Conservation (phyloP, 352 stramenopile genomes). For the Globisporangium canariense region DNA sequence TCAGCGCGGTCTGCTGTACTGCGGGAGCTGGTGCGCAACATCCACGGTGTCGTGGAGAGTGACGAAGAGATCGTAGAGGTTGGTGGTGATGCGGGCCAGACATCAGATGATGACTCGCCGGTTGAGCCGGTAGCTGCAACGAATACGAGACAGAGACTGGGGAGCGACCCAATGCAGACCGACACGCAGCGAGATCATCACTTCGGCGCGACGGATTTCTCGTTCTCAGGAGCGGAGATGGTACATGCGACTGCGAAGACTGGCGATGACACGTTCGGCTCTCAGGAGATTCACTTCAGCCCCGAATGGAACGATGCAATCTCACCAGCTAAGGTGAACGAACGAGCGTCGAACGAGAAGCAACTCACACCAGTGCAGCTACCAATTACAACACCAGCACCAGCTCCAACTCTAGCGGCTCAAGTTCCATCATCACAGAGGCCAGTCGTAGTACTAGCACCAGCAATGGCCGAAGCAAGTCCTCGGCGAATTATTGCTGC, state of each 20-base stretch:
- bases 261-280: slow-evolving; percentile 12
- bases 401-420: not conserved
- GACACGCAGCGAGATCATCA: slow-evolving; percentile 5
- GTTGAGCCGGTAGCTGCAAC: not conserved
- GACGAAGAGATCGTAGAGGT: slow-evolving; percentile 16
- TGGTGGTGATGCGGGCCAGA: not conserved
- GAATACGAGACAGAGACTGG: not conserved
- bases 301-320: slow-evolving; percentile 10
- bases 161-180: not conserved
- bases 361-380: not conserved
- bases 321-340: not conserved
- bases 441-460: too few relatives aligned
- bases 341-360: not conserved
- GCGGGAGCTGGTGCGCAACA: slow-evolving; percentile 42
- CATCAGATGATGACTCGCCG: not conserved
- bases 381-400: not conserved
- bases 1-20: slow-evolving; percentile 45
- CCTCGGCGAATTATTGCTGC: not conserved
- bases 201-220: slow-evolving; percentile 9
- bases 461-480: not conserved
- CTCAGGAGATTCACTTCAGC: slow-evolving; percentile 15
- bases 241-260: not conserved
- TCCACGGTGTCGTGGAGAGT: slow-evolving; percentile 39
- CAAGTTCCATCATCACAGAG: not conserved
- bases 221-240: slow-evolving; percentile 11